Conservation (phyloP, 2,329 filamentous ascomycete genomes). For the Talaromyces sp. region DNA sequence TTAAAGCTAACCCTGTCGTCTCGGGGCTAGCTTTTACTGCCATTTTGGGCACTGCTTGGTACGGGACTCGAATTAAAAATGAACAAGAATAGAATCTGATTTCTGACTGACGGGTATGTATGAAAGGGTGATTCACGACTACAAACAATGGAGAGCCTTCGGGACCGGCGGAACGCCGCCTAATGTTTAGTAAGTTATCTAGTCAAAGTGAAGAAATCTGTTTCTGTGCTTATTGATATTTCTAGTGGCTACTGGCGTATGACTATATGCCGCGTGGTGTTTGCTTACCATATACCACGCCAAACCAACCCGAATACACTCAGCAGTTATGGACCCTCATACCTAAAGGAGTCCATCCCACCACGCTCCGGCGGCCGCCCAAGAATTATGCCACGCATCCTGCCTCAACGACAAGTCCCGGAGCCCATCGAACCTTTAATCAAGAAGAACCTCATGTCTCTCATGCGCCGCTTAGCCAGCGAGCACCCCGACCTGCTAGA, state of each 20-base stretch:
- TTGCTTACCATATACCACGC: conserved; percentile 10
- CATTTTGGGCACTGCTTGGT: conserved; percentile 3
- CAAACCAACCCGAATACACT: conserved; percentile 9
- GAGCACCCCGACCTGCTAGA: conserved; percentile 7
- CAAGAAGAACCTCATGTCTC: background rate
- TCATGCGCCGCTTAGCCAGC: background rate
- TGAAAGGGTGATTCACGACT: conserved; percentile 9
- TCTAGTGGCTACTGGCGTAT: conserved; percentile 13
- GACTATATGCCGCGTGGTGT: conserved; percentile 3
- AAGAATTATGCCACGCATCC: conserved; percentile 12
- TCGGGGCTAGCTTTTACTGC: background rate
- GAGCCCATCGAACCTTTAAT: conserved; percentile 8
- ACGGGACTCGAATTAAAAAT: background rate
- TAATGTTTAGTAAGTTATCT: conserved; percentile 6
- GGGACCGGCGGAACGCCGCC: conserved; percentile 12
- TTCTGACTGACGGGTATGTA: too few species aligned
- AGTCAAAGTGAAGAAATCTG: background rate
- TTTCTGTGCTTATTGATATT: background rate
- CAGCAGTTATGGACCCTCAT: conserved; percentile 6
- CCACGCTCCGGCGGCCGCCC: conserved; percentile 4
- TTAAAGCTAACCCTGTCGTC: background rate
- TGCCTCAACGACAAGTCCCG: conserved; percentile 8
- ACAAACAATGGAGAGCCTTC: conserved; percentile 10
- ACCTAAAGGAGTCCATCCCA: background rate
- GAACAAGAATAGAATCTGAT: background rate